A percentile compares a stretch with the other conserved stretches of the same genome.
Conservation (phyloP, 495 filamentous ascomycete genomes). For the Platismatia glauca region DNA sequence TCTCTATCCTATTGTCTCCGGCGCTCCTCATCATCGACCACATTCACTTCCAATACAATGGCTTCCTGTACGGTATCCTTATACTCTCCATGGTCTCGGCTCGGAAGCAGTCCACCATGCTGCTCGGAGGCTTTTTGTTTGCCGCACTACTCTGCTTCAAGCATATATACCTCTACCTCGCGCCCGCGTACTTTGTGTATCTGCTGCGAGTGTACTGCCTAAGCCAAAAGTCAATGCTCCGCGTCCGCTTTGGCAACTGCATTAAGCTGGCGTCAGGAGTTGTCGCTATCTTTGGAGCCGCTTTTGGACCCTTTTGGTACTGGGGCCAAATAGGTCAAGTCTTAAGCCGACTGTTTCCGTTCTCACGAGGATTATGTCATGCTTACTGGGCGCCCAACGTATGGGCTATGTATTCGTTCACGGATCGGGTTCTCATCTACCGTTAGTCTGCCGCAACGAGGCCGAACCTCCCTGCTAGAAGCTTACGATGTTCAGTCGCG, state of each 20-base stretch:
- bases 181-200: conserved; percentile 92
- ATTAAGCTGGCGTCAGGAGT: conserved; percentile 74
- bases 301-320: conserved; percentile 82
- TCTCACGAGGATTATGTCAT: conserved; percentile 87
- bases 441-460: conserved; percentile 40
- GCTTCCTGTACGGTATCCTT: conserved; percentile 85
- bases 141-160: conserved; percentile 84
- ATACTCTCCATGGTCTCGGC: conserved; percentile 77
- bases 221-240: conserved; percentile 65
- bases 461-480: background rate
- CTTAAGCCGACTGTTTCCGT: conserved; percentile 78
- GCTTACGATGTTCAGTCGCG: conserved; percentile 50
- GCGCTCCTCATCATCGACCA: conserved; percentile 96
- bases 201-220: conserved; percentile 82
- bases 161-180: conserved; percentile 96
- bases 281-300: conserved; percentile 60
- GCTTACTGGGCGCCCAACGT: conserved; percentile 98
- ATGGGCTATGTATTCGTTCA: conserved; percentile 94
- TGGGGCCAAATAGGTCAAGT: conserved; percentile 86
- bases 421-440: conserved; percentile 71
- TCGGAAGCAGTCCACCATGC: conserved; percentile 63
- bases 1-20: conserved; percentile 85
- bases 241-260: conserved; percentile 65
- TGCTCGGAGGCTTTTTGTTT: conserved; percentile 73
- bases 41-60: conserved; percentile 99